These are phyloP conservation scores for Wickerhamiella australiensis DNA, from an alignment of 805 yeast species.

Conservation along the genomic window DNA sequence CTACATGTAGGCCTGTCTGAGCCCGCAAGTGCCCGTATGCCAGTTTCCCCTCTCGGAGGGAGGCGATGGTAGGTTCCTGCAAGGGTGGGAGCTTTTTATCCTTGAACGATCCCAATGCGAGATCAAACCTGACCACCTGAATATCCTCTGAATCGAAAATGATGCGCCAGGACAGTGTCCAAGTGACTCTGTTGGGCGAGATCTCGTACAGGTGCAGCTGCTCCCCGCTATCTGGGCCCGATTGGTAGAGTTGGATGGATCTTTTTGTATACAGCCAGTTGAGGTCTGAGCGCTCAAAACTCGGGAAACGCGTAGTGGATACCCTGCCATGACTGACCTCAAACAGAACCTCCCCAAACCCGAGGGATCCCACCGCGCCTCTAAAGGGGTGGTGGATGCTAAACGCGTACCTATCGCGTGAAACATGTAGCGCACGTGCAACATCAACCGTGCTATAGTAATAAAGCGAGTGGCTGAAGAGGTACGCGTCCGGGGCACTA, in stretches of 20 bases:
- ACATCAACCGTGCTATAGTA: slow-evolving; percentile 8
- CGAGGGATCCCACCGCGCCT: slow-evolving; percentile 7
- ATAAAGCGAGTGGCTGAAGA: slow-evolving; percentile 12
- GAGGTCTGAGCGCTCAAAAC: slow-evolving; percentile 12
- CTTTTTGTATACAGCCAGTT: slow-evolving; percentile 10
- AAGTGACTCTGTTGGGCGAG: not conserved
- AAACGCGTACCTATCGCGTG: not conserved
- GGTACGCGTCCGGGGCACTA: slow-evolving; percentile 7
- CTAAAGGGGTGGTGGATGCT: slow-evolving; percentile 12
- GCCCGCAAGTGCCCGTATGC: slow-evolving; percentile 9
- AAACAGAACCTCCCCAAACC: slow-evolving; percentile 11
- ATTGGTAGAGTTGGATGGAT: slow-evolving; percentile 1
- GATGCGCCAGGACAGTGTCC: slow-evolving; percentile 9
- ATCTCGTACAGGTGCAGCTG: slow-evolving; percentile 6
- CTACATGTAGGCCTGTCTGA: not conserved
- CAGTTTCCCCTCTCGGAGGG: not conserved
- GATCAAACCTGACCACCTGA: slow-evolving; percentile 7
- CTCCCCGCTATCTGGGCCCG: not conserved
- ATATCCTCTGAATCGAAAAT: slow-evolving; percentile 10
- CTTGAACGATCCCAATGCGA: not conserved
- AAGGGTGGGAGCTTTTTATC: not conserved
- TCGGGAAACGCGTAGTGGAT: slow-evolving; percentile 12
- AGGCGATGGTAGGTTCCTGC: slow-evolving; percentile 3
- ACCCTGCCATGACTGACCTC: slow-evolving; percentile 12
- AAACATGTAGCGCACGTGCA: slow-evolving; percentile 8